phyloP scores from a whole-genome alignment of 2,329 filamentous ascomycete genomes.

The Aspergillus candidus region DNA sequence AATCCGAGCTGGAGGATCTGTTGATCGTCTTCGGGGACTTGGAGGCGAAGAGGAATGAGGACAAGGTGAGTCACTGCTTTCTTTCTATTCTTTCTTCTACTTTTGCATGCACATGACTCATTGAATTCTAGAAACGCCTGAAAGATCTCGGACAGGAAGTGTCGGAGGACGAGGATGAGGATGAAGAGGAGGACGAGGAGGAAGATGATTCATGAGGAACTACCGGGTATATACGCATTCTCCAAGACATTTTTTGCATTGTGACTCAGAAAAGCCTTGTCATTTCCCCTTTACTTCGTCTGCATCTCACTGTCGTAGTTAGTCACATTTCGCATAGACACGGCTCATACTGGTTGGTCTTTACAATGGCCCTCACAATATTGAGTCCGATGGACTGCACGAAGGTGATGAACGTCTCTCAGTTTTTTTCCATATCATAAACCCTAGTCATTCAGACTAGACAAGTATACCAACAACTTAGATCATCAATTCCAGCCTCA shows the following conservation, averaged over 20 bases:
- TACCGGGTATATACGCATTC: too few species aligned
- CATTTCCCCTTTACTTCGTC: background rate
- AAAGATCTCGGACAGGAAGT: slow-evolving; percentile 62
- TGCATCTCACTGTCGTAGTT: too few species aligned
- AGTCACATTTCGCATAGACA: too few species aligned
- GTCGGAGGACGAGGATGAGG: slow-evolving; percentile 69
- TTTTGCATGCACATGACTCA: slow-evolving; percentile 1
- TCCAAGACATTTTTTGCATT: too few species aligned
- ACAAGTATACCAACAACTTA: background rate
- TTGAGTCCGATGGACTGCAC: too few species aligned
- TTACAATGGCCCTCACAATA: too few species aligned
- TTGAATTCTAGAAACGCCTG: slow-evolving; percentile 47
- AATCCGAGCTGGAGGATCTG: slow-evolving; percentile 72
- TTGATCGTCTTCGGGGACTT: slow-evolving; percentile 75
- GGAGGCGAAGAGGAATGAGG: slow-evolving; percentile 68
- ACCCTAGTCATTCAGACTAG: background rate
- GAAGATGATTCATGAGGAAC: slow-evolving; percentile 39
- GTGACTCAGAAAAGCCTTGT: slow-evolving; percentile 3
- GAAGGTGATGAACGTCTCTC: background rate
- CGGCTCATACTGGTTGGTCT: too few species aligned
- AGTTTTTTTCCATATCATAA: background rate
- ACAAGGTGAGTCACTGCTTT: slow-evolving; percentile 56
- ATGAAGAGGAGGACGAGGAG: slow-evolving; percentile 51
- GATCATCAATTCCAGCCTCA: too few species aligned
- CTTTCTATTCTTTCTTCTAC: too few species aligned